Base-by-base conservation (phyloP, 805 yeast genomes). In the Jamesozyma gamospora region DNA sequence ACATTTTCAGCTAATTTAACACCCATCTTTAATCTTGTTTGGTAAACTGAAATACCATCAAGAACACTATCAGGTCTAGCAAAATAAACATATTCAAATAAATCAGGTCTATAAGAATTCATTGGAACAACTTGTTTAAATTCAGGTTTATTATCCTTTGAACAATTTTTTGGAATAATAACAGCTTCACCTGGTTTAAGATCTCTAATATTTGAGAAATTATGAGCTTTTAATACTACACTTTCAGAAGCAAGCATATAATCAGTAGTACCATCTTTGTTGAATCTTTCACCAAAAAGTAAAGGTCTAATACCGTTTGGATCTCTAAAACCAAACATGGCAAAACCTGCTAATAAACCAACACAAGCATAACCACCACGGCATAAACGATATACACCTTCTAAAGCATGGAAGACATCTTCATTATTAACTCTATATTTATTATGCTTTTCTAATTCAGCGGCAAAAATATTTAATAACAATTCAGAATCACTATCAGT, bases 351-450 rank as follows among this genome's bases (percentile, higher is more conserved):
- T 43, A 92, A 70, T 82, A 92, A 77, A 40, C 94, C 94, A 36
- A 81, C 77, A 66, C 96, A 87, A 1, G 97, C 96, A 60, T 86
- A 92, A n/a, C 96, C 97, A 47, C 98, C 98, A 59, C 95, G 78
- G 49, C 90, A 80, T 51, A 72, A 67, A 34, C 76, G 69, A 70
- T 74, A 85, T 21, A 92, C 85, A 41, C 94, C 96, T 42, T 74
- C 72, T 40, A 92, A 67, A 6, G 97, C 97, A 36, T 72, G 71
- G 64, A 90, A 86, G 37, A 92, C 72, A 70, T 92, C 98, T 43
- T 74, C 80, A 57, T 81, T 85, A 67, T 86, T 85, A 48, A 92
- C 94, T 67, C 98, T 81, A 41, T 82, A 82, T 67, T 92, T 92
- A 70, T 88, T 86, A 63, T 84, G 82, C 52, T 82, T 82, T 48